Evolutionary conservation across 2,329 filamentous ascomycete genomes (phyloP).

Genomic region (Aspergillus proliferans): DNA sequence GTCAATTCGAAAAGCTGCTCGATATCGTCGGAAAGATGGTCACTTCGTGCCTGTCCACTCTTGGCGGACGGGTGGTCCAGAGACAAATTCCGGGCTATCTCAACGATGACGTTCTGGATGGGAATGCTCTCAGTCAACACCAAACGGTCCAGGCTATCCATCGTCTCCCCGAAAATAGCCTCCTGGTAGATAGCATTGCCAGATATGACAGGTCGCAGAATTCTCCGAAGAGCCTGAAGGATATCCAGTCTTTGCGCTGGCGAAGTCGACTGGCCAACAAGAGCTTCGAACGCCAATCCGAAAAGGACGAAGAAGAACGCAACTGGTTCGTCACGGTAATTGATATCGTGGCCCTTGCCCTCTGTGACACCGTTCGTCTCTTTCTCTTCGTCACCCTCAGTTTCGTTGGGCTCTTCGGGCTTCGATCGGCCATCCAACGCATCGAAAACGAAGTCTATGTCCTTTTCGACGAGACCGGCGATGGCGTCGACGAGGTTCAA

Average conservation of each 20-base stretch:
- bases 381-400: conserved; percentile 14
- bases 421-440: conserved; percentile 76
- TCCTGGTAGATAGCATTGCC: conserved; percentile 96
- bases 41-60: conserved; percentile 57
- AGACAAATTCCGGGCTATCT: conserved; percentile 85
- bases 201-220: conserved; percentile 85
- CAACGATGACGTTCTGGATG: conserved; percentile 86
- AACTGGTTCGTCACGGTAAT: conserved; percentile 94
- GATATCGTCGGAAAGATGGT: conserved; percentile 89
- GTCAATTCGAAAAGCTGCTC: conserved; percentile 97
- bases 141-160: conserved; percentile 88
- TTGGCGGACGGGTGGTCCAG: conserved; percentile 86
- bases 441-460: conserved; percentile 96
- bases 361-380: conserved; percentile 21
- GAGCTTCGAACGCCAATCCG: conserved; percentile 89
- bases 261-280: conserved; percentile 72
- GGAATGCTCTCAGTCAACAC: conserved; percentile 85
- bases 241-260: conserved; percentile 80
- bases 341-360: conserved; percentile 71
- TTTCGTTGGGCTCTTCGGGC: conserved; percentile 20
- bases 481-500: conserved; percentile 95
- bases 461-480: conserved; percentile 92
- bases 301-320: conserved; percentile 99
- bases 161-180: conserved; percentile 91
- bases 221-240: conserved; percentile 85